phyloP scores from a whole-genome alignment of 768 basidiomycete species.

The Podaxis pistillaris region DNA sequence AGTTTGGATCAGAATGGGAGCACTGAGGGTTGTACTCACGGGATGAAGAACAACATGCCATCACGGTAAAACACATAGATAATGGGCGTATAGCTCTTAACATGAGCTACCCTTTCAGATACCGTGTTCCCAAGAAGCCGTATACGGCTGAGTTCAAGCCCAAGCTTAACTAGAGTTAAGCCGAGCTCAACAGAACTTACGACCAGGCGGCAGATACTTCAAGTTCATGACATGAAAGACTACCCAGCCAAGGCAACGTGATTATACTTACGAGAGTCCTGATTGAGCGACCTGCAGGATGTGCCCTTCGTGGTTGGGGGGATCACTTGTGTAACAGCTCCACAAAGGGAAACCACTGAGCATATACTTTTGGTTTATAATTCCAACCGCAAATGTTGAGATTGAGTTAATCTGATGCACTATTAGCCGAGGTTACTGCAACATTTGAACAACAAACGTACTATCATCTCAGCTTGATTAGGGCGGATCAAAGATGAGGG shows the following conservation, averaged over 20 bases:
- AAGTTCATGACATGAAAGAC: background rate
- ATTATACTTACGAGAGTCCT: background rate
- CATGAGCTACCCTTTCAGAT: background rate
- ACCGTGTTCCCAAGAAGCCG: background rate
- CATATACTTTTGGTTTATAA: background rate
- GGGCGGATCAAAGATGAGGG: too few species aligned
- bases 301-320: background rate
- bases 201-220: background rate
- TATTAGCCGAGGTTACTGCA: background rate
- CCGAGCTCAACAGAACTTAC: background rate
- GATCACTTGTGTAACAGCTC: background rate
- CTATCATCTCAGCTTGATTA: background rate
- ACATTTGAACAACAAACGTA: background rate
- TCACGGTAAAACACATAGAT: slow-evolving; percentile 1
- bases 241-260: too few species aligned
- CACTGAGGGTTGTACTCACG: background rate
- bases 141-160: background rate
- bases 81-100: background rate
- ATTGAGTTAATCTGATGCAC: background rate
- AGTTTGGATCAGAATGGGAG: background rate
- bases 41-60: slow-evolving; percentile 1
- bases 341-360: background rate
- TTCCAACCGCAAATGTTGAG: background rate
- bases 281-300: background rate
- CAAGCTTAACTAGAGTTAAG: background rate